Conservation (phyloP, 352 stramenopile genomes). For the Phytophthora crassamura region DNA sequence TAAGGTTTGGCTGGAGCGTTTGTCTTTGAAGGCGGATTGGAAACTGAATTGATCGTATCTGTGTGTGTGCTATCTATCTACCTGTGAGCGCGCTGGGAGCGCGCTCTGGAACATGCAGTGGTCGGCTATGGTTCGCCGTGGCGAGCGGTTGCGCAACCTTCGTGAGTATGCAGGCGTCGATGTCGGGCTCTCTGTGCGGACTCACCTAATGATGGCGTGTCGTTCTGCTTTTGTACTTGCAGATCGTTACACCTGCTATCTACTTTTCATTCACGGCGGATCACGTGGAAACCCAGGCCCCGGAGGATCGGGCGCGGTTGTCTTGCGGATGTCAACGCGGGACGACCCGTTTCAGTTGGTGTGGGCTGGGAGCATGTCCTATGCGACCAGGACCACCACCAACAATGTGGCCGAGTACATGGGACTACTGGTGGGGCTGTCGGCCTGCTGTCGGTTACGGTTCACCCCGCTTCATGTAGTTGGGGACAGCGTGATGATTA, state of each 20-base stretch:
- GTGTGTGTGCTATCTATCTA: too few relatives aligned
- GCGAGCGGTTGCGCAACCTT: too few relatives aligned
- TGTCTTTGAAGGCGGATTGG: too few relatives aligned
- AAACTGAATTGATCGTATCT: too few relatives aligned
- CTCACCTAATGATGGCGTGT: neutral
- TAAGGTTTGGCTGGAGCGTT: neutral
- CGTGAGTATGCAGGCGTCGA: neutral
- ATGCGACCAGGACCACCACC: neutral
- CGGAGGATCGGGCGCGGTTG: neutral
- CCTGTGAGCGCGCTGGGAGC: too few relatives aligned
- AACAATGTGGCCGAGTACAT: constrained; percentile 14
- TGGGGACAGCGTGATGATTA: constrained; percentile 5
- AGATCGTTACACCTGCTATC: constrained; percentile 13
- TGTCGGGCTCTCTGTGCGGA: too few relatives aligned
- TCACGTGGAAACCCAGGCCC: constrained; percentile 10
- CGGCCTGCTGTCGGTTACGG: neutral
- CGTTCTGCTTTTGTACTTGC: neutral
- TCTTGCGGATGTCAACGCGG: neutral
- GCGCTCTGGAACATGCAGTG: too few relatives aligned
- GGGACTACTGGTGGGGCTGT: neutral
- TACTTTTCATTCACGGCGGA: constrained; percentile 11
- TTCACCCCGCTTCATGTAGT: neutral
- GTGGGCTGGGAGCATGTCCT: constrained; percentile 10
- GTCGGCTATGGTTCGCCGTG: too few relatives aligned
- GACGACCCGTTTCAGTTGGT: neutral